A percentile compares a stretch with the other conserved stretches of the same genome.
Conservation (phyloP, 441 rosid species). For the Pelargonium cotyledonis region DNA sequence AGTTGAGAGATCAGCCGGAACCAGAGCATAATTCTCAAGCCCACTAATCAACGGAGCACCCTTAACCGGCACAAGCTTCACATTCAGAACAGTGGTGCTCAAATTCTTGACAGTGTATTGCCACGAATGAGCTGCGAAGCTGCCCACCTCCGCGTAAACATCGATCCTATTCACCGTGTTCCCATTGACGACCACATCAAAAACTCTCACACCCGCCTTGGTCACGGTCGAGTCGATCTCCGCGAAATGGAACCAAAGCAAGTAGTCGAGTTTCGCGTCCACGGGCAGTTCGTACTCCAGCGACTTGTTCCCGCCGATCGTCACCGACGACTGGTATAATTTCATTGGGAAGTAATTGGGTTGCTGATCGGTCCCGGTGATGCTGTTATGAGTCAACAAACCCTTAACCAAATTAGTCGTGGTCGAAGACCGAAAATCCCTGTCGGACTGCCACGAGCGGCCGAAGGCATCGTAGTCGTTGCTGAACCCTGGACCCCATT, state of each 20-base stretch:
- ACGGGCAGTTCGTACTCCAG: constrained; percentile 57
- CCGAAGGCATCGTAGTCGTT: constrained; percentile 70
- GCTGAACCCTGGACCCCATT: constrained; percentile 95
- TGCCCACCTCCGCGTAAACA: constrained; percentile 55
- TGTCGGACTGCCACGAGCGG: constrained; percentile 84
- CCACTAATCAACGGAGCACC: constrained; percentile 77
- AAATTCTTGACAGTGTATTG: constrained; percentile 56
- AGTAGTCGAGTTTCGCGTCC: constrained; percentile 83
- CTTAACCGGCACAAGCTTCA: constrained; percentile 47
- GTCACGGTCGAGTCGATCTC: constrained; percentile 73
- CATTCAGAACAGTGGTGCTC: constrained; percentile 45
- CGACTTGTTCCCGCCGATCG: constrained; percentile 28
- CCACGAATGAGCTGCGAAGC: constrained; percentile 54
- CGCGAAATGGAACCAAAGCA: constrained; percentile 91
- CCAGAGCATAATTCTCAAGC: constrained; percentile 83
- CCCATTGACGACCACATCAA: constrained; percentile 65
- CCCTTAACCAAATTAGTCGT: constrained; percentile 21
- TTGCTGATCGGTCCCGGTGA: constrained; percentile 41
- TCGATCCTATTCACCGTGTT: constrained; percentile 68
- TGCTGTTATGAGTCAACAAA: constrained; percentile 39
- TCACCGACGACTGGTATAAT: constrained; percentile 72
- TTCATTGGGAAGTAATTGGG: constrained; percentile 93
- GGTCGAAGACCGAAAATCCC: constrained; percentile 24
- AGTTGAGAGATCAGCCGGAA: constrained; percentile 76
- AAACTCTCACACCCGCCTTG: constrained; percentile 60